Conservation (phyloP, 2,329 filamentous ascomycete genomes). For the Mariannaea sp. region DNA sequence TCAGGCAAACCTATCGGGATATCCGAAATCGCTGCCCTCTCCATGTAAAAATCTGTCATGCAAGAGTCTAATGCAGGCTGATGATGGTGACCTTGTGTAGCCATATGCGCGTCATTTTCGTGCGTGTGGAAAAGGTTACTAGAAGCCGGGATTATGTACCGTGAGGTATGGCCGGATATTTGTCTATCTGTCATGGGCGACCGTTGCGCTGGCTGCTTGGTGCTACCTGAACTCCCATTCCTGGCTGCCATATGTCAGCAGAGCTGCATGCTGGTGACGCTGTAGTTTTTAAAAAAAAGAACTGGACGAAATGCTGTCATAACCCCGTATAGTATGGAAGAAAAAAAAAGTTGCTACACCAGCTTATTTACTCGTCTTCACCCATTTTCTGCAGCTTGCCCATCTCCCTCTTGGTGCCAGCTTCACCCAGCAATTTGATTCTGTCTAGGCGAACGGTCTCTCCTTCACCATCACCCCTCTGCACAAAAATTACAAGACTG, state of each 20-base stretch:
- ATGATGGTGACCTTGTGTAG: too few relatives aligned
- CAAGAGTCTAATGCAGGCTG: too few relatives aligned
- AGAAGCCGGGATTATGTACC: too few relatives aligned
- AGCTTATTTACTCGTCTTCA: conserved; percentile 62
- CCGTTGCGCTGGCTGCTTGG: conserved; percentile 6
- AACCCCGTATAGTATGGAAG: conserved; percentile 4
- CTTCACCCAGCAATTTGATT: conserved; percentile 81
- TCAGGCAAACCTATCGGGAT: background rate
- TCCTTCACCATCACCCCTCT: conserved; percentile 79
- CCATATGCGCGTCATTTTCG: too few relatives aligned
- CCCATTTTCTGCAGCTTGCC: conserved; percentile 95
- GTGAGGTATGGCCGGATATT: too few relatives aligned
- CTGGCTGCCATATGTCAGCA: conserved; percentile 9
- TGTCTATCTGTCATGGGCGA: conserved; percentile 23
- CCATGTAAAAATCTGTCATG: too few relatives aligned
- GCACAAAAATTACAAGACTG: conserved; percentile 85
- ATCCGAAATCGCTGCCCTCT: too few relatives aligned
- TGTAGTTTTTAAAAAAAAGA: conserved; percentile 9
- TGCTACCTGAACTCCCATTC: conserved; percentile 31
- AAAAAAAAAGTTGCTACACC: conserved; percentile 8
- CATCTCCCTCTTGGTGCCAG: conserved; percentile 88
- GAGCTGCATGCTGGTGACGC: conserved; percentile 20
- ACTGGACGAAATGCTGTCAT: conserved; percentile 7
- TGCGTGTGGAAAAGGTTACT: too few relatives aligned
- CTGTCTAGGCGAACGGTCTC: conserved; percentile 87